phyloP scores from a whole-genome alignment of 106 monocot genomes.

The Cymbidium sinense region DNA sequence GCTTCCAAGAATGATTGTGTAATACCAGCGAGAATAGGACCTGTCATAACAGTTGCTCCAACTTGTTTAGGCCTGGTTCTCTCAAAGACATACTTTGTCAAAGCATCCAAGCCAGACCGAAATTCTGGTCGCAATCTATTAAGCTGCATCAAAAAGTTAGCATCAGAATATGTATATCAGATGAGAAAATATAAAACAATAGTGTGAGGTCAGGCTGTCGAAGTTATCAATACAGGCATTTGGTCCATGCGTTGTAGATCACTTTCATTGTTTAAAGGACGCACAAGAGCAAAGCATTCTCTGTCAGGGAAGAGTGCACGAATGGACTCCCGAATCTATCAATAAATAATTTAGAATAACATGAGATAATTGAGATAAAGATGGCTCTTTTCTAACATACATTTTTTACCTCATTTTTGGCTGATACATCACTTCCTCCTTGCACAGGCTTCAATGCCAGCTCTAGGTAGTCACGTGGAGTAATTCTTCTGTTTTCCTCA shows the following conservation, averaged over 20 bases:
- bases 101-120: conserved; percentile 73
- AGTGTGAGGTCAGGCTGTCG: background rate
- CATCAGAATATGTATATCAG: background rate
- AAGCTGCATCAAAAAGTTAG: conserved; percentile 40
- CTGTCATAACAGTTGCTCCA: conserved; percentile 79
- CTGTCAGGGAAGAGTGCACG: conserved; percentile 94
- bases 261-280: conserved; percentile 83
- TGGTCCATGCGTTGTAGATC: conserved; percentile 92
- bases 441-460: conserved; percentile 80
- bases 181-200: background rate
- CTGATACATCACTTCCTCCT: conserved; percentile 56
- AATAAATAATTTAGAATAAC: background rate
- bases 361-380: background rate
- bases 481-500: conserved; percentile 71
- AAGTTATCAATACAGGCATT: conserved; percentile 48
- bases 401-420: conserved; percentile 63
- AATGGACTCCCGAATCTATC: conserved; percentile 88
- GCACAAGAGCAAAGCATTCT: conserved; percentile 92
- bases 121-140: conserved; percentile 79
- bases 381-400: background rate
- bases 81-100: conserved; percentile 81
- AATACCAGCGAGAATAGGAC: conserved; percentile 81
- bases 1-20: conserved; percentile 93
- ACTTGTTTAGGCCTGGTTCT: conserved; percentile 89
- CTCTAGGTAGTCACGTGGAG: conserved; percentile 94